phyloP scores from a whole-genome alignment of 331 rosid genomes.

The Malus hybrid region DNA sequence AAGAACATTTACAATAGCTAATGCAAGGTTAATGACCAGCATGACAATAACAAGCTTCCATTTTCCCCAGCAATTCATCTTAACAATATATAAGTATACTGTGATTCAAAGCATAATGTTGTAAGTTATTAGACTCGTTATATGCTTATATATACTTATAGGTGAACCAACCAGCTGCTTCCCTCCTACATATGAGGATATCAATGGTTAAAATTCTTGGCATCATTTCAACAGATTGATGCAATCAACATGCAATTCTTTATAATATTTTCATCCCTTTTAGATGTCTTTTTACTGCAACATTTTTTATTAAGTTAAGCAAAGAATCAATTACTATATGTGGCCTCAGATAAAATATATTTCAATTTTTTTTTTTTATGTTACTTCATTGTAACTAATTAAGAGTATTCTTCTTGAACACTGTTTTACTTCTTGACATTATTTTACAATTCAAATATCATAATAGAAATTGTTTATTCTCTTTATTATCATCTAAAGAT shows the following conservation, averaged over 20 bases:
- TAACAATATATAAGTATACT: neutral
- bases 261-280: neutral
- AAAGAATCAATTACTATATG: conserved; percentile 9
- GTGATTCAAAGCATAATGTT: conserved; percentile 6
- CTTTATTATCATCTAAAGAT: too few species aligned
- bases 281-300: neutral
- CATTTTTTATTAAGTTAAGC: neutral
- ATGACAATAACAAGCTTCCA: conserved; percentile 48
- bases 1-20: conserved; percentile 60
- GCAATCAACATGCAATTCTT: conserved; percentile 14
- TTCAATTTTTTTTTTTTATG: neutral
- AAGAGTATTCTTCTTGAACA: too few species aligned
- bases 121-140: neutral
- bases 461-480: too few species aligned
- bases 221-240: conserved; percentile 16
- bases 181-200: conserved; percentile 4
- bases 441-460: too few species aligned
- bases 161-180: neutral
- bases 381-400: too few species aligned
- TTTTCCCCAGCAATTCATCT: conserved; percentile 28
- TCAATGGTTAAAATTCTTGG: conserved; percentile 16
- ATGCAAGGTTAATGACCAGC: conserved; percentile 57
- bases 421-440: too few species aligned
- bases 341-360: neutral
- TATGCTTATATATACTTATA: conserved; percentile 17